phyloP scores from a whole-genome alignment of 768 basidiomycete species.

The Suillus paluster region DNA sequence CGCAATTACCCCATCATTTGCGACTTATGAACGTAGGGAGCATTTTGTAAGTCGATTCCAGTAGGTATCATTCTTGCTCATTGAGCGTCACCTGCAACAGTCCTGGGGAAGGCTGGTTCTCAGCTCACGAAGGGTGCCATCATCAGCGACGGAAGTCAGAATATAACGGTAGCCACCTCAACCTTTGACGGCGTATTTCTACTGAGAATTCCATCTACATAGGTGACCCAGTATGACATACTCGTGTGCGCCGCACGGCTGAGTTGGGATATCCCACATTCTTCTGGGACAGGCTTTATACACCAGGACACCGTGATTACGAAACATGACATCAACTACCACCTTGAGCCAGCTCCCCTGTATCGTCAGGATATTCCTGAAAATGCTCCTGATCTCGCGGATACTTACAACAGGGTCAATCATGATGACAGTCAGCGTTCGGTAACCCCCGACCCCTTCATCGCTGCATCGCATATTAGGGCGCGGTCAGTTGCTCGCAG shows the following conservation, averaged over 20 bases:
- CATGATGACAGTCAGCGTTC: neutral
- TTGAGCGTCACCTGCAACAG: conserved; percentile 14
- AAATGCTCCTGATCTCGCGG: neutral
- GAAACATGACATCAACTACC: neutral
- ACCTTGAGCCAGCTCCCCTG: neutral
- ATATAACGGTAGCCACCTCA: conserved; percentile 25
- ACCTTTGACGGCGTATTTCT: neutral
- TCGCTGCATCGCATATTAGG: neutral
- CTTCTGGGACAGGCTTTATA: neutral
- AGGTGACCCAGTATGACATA: conserved; percentile 33
- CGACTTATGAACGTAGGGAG: conserved; percentile 18
- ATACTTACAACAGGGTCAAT: neutral
- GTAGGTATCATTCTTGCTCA: neutral
- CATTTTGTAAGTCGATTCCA: conserved; percentile 25
- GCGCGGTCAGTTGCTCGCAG: neutral
- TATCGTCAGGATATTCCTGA: neutral
- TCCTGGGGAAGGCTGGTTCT: conserved; percentile 29
- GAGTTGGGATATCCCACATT: conserved; percentile 24
- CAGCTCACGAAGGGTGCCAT: conserved; percentile 31
- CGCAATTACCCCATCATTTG: neutral
- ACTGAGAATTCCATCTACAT: neutral
- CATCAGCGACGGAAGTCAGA: conserved; percentile 22
- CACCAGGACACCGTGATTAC: neutral
- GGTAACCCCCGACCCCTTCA: neutral
- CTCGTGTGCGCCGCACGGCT: conserved; percentile 32